Conservation (phyloP, 768 basidiomycete species). For the Amanita pseudoporphyria region DNA sequence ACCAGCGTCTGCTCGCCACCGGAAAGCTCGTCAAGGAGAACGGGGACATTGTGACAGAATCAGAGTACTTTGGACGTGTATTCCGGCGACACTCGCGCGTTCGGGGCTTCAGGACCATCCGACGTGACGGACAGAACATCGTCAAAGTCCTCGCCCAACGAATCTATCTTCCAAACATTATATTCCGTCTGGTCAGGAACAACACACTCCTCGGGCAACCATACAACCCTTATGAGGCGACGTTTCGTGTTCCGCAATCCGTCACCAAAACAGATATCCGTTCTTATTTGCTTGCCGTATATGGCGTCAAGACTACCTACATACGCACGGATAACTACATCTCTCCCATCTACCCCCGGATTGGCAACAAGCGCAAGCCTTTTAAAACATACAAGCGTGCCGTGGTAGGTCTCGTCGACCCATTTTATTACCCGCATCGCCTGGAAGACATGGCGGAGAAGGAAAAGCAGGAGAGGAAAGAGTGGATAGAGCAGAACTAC, state of each 20-base stretch:
- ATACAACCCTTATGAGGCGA: conserved; percentile 93
- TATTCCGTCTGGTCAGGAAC: conserved; percentile 80
- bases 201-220: conserved; percentile 63
- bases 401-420: conserved; percentile 83
- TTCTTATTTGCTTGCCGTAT: conserved; percentile 75
- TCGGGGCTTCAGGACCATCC: conserved; percentile 48
- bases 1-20: conserved; percentile 45
- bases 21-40: conserved; percentile 33
- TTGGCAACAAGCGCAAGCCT: conserved; percentile 21
- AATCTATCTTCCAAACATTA: conserved; percentile 83
- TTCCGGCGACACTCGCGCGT: conserved; percentile 53
- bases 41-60: conserved; percentile 33
- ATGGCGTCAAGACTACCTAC: conserved; percentile 84
- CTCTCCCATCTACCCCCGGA: conserved; percentile 34
- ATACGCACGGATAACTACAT: conserved; percentile 93
- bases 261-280: conserved; percentile 91
- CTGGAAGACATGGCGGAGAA: conserved; percentile 65
- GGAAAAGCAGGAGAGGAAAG: conserved; percentile 44
- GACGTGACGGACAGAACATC: conserved; percentile 29
- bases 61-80: conserved; percentile 49
- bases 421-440: conserved; percentile 87
- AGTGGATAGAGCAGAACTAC: conserved; percentile 59
- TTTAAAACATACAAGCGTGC: conserved; percentile 80
- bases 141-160: conserved; percentile 64
- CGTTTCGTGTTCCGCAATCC: conserved; percentile 83